Conservation (phyloP, 495 filamentous ascomycete genomes). For the Pyronema omphalodes region DNA sequence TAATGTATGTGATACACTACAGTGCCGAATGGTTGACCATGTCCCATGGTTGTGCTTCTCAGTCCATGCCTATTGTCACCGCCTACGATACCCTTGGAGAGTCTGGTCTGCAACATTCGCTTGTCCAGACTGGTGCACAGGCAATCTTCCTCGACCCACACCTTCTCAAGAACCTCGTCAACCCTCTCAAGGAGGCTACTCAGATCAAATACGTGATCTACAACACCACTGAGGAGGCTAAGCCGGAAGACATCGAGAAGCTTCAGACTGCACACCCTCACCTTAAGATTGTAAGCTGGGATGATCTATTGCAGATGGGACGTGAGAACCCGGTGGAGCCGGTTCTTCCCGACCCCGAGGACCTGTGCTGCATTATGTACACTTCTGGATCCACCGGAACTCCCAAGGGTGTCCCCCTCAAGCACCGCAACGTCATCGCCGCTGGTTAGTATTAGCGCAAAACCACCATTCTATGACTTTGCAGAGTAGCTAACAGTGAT, state of each 20-base stretch:
- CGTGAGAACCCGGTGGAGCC: conserved; percentile 67
- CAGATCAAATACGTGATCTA: conserved; percentile 73
- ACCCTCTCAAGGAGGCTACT: conserved; percentile 61
- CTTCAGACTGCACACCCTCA: conserved; percentile 52
- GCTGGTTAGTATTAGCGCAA: conserved; percentile 39
- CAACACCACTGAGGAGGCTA: conserved; percentile 45
- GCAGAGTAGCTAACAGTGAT: background rate
- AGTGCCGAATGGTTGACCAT: conserved; percentile 62
- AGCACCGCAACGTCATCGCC: conserved; percentile 74
- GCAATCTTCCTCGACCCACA: conserved; percentile 81
- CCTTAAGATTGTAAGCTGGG: conserved; percentile 62
- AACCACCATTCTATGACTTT: background rate
- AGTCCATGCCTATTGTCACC: conserved; percentile 87
- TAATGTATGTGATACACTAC: conserved; percentile 8
- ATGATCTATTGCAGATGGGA: conserved; percentile 67
- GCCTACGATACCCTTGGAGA: conserved; percentile 95
- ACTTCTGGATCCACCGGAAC: conserved; percentile 95
- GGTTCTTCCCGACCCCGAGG: conserved; percentile 61
- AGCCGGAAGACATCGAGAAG: conserved; percentile 61
- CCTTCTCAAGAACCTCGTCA: conserved; percentile 60
- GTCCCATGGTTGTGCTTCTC: conserved; percentile 61
- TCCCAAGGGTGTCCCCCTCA: conserved; percentile 86
- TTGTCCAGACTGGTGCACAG: conserved; percentile 69
- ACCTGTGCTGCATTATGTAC: conserved; percentile 98
- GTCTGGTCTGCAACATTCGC: conserved; percentile 78